phyloP scores from a whole-genome alignment of 2,329 filamentous ascomycete genomes.

The Chalaropsis thielavioides region DNA sequence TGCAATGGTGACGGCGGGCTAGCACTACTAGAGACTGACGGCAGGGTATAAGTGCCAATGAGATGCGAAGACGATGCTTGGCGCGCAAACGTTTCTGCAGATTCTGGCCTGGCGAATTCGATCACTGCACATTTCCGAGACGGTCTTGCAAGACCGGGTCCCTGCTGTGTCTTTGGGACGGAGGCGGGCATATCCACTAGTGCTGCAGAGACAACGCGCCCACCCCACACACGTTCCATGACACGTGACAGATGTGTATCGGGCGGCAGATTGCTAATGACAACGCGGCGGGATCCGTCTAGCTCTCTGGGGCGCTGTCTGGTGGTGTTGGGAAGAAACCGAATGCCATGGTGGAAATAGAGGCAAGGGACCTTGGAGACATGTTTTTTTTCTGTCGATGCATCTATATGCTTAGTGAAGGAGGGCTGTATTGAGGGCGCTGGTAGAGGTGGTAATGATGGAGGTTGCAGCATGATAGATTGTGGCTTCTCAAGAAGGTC shows the following conservation, averaged over 20 bases:
- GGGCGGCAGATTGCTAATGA: slow-evolving; percentile 21
- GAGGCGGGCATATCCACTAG: neutral
- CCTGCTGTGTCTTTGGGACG: neutral
- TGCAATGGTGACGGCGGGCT: neutral
- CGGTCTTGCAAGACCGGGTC: neutral
- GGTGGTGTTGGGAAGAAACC: neutral
- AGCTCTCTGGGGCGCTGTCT: neutral
- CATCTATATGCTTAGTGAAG: neutral
- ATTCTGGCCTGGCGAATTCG: slow-evolving; percentile 13
- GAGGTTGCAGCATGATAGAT: neutral
- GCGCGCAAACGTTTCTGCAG: neutral
- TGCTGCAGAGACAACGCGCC: slow-evolving; percentile 10
- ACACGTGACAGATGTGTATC: slow-evolving; percentile 7
- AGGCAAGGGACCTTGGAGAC: neutral
- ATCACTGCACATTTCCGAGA: slow-evolving; percentile 5
- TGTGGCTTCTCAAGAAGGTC: neutral
- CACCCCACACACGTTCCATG: slow-evolving; percentile 14
- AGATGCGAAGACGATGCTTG: slow-evolving; percentile 1
- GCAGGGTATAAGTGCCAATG: neutral
- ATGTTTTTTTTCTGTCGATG: neutral
- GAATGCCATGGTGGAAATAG: neutral
- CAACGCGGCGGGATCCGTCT: slow-evolving; percentile 20
- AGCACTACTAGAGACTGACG: neutral
- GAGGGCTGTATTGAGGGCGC: neutral
- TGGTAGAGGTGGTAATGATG: neutral